A percentile compares a stretch with the other conserved stretches of the same genome.
Conservation (phyloP, 1,284 basidiomycete genomes). For the Sutorius eximius region DNA sequence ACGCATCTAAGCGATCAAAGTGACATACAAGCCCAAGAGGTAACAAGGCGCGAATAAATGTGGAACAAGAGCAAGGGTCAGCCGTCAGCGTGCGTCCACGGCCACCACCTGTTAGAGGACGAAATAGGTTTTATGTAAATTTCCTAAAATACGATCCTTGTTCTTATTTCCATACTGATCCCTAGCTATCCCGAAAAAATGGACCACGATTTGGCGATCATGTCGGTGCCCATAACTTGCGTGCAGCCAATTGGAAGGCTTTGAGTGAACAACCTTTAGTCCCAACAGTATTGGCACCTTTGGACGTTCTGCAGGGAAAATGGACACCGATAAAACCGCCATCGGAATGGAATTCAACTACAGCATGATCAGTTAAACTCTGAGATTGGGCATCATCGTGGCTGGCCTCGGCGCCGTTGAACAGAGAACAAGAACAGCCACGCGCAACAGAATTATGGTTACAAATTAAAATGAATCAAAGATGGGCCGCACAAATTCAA, state of each 20-base stretch:
- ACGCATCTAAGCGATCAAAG: no score
- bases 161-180: no score
- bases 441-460: neutral
- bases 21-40: no score
- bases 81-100: no score
- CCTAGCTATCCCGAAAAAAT: no score
- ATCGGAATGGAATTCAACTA: neutral
- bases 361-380: neutral
- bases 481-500: neutral
- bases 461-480: neutral
- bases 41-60: no score
- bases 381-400: neutral
- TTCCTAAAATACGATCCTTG: neutral
- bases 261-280: no score
- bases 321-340: neutral
- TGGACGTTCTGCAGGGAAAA: neutral
- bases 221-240: no score
- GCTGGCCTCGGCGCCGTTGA: neutral
- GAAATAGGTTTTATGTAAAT: neutral
- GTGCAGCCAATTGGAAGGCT: no score
- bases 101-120: neutral
- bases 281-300: no score
- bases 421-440: neutral
- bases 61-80: no score
- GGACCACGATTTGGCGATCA: no score